Base-by-base conservation (phyloP, 306 rosid genomes). In the Canavalia ensiformis region DNA sequence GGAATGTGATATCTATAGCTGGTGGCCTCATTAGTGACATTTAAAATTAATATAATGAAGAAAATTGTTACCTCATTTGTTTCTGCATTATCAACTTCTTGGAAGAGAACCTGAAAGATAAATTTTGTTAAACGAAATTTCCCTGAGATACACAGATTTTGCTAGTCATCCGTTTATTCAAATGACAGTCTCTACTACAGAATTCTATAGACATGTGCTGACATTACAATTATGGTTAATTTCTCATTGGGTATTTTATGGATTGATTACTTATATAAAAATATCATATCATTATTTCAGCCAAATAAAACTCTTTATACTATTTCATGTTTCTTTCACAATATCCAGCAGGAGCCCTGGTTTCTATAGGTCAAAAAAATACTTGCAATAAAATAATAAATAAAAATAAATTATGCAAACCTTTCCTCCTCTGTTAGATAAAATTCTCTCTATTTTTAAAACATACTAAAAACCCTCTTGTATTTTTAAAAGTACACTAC, bases 21-120 rank as follows among this genome's bases (percentile, higher is more conserved):
- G 68, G 75, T 82, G 55, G 46, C n/a, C 35, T 49, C 58, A 39
- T 18, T 62, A 33, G 25, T 9, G 12, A 30, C 66, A 68, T 41
- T 71, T 56, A 62, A 75, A 58, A 30, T 29, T 63, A 6, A 45
- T 25, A 12, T 47, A 6, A 3, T 50, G 34, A 80, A 3, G 6
- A 42, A 1, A 71, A 59, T 58, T 29, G 42, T 12, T 35, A 47
- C 31, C 11, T 58, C 31, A 18, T 18, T 18, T 18, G 25, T 18
- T 42, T 77, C 30, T 70, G 33, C 68, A 30, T 33, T 18, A 58
- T 45, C 49, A 46, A 1, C n/a, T 56, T 3, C 13, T 45, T 56
- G 37, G 39, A 52, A 41, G 55, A 68, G 58, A 44, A 30, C 12
- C 45, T 12, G 18, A 57, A 47, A 25, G 41, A 49, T 47, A 7